phyloP scores from a whole-genome alignment of 2,329 filamentous ascomycete genomes.

The Phyllosticta citrichinensis region DNA sequence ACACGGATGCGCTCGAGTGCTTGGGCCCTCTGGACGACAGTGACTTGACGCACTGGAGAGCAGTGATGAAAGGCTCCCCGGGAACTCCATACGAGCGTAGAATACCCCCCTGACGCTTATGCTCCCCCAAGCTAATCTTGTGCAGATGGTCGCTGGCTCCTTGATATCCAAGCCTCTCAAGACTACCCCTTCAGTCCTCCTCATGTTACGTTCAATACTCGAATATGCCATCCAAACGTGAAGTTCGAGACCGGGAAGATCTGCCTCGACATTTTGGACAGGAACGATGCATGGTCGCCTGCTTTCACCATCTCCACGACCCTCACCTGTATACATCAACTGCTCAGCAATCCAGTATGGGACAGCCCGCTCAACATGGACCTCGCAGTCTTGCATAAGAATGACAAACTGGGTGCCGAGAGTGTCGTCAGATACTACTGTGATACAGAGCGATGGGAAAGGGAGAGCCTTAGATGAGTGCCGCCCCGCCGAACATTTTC shows the following conservation, averaged over 20 bases:
- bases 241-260: slow-evolving; percentile 72
- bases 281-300: slow-evolving; percentile 64
- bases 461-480: neutral
- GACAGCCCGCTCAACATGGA: slow-evolving; percentile 74
- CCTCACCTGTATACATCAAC: slow-evolving; percentile 60
- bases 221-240: slow-evolving; percentile 77
- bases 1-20: slow-evolving; percentile 45
- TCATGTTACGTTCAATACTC: slow-evolving; percentile 69
- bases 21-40: slow-evolving; percentile 48
- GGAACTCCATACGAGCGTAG: slow-evolving; percentile 52
- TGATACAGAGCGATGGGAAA: slow-evolving; percentile 37
- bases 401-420: slow-evolving; percentile 58
- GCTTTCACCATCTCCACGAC: slow-evolving; percentile 72
- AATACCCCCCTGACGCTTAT: neutral
- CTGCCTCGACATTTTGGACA: slow-evolving; percentile 70
- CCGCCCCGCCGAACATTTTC: neutral
- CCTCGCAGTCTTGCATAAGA: slow-evolving; percentile 60
- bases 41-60: slow-evolving; percentile 50
- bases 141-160: slow-evolving; percentile 67
- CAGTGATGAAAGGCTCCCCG: slow-evolving; percentile 49
- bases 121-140: neutral
- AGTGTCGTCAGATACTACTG: slow-evolving; percentile 65
- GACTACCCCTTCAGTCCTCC: slow-evolving; percentile 75
- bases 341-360: slow-evolving; percentile 57
- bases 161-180: slow-evolving; percentile 64